A percentile compares a stretch with the other conserved stretches of the same genome.
Evolutionary conservation across 352 stramenopile genomes (phyloP).

Genomic region (Phytophthora ramorum): DNA sequence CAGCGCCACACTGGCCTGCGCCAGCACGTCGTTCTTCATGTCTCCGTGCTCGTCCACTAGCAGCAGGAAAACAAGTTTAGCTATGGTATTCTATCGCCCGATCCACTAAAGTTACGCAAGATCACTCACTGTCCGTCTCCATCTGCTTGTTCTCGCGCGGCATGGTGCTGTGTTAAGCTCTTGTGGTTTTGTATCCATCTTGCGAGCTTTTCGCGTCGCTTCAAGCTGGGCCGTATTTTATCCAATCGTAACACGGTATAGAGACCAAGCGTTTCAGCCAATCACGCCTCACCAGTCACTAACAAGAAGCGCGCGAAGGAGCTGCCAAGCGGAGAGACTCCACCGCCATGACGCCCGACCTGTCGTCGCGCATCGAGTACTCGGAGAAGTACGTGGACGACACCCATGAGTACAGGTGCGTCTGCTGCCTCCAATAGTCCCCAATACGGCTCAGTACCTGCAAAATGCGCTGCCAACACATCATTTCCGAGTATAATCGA

Average conservation of each 20-base stretch:
- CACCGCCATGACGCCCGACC: constrained; percentile 75
- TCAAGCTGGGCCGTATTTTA: constrained; percentile 6
- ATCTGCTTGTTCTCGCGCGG: constrained; percentile 81
- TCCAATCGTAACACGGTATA: neutral
- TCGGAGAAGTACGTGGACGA: constrained; percentile 96
- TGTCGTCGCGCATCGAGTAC: constrained; percentile 94
- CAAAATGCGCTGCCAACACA: neutral
- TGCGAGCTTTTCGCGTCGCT: constrained; percentile 13
- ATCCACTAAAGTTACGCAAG: neutral
- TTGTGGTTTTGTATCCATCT: constrained; percentile 3
- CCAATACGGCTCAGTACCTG: too few relatives aligned
- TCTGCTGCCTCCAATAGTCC: neutral
- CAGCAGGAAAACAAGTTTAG: neutral
- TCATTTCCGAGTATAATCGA: neutral
- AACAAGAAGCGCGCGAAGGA: constrained; percentile 21
- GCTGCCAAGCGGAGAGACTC: constrained; percentile 1
- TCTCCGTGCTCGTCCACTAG: constrained; percentile 86
- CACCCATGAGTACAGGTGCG: constrained; percentile 93
- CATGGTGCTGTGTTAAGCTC: constrained; percentile 29
- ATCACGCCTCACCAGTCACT: constrained; percentile 17
- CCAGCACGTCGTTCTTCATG: constrained; percentile 84
- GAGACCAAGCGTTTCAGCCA: constrained; percentile 9
- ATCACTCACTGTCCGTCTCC: constrained; percentile 77
- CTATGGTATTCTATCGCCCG: neutral
- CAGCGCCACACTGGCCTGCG: constrained; percentile 67